These are phyloP conservation scores for Chlorophyllum brunneum DNA, from an alignment of 768 basidiomycete genomes.

Conservation along the genomic window DNA sequence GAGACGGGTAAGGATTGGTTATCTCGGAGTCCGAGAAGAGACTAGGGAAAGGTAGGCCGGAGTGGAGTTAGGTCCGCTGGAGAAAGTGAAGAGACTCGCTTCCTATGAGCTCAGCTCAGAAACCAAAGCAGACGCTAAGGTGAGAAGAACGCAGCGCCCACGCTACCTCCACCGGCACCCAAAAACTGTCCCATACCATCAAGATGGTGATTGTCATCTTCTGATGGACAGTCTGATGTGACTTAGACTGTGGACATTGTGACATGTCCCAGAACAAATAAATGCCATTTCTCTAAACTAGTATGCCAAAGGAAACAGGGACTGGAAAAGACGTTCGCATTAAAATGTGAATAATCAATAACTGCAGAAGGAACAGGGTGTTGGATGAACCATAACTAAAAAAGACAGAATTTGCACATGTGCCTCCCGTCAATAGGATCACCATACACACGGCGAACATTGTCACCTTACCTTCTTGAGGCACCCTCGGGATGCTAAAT, in stretches of 20 bases:
- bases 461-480: not conserved
- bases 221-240: conserved; percentile 6
- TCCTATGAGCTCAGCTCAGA: conserved; percentile 12
- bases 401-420: too few species aligned
- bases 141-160: not conserved
- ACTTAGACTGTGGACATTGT: too few species aligned
- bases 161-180: not conserved
- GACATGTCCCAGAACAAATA: too few species aligned
- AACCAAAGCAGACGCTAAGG: not conserved
- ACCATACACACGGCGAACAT: not conserved
- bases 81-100: not conserved
- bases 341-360: not conserved
- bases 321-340: not conserved
- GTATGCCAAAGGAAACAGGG: not conserved
- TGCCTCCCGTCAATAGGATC: too few species aligned
- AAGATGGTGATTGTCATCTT: conserved; percentile 7
- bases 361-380: not conserved
- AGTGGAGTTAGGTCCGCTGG: not conserved
- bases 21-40: not conserved
- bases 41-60: not conserved
- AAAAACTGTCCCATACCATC: not conserved
- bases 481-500: not conserved
- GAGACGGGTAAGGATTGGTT: conserved; percentile 3
- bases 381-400: too few species aligned
- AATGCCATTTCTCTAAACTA: not conserved